phyloP scores from a whole-genome alignment of 306 rosid genomes.

The Clitoria ternatea region DNA sequence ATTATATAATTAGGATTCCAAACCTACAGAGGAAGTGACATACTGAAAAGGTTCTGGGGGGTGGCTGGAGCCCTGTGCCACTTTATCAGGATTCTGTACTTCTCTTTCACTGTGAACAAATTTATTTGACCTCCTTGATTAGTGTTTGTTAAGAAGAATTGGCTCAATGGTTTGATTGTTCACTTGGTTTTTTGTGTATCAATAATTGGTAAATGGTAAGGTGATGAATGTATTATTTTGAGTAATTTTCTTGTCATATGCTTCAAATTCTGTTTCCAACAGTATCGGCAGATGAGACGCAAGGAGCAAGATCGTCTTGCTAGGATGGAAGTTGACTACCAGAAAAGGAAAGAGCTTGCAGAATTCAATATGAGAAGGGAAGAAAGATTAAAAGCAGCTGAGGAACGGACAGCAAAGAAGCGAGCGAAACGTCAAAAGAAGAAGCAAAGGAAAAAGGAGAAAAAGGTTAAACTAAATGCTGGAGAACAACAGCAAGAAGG shows the following conservation, averaged over 20 bases:
- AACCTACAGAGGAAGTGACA: no score
- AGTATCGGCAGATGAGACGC: slow-evolving; percentile 96
- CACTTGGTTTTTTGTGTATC: neutral
- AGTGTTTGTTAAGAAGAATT: neutral
- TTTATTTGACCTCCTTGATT: neutral
- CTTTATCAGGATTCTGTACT: no score
- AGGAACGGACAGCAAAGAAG: slow-evolving; percentile 84
- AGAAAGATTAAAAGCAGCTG: slow-evolving; percentile 79
- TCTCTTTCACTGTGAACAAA: no score
- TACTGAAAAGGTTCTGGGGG: no score
- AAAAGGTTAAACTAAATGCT: slow-evolving; percentile 46
- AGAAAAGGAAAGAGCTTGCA: slow-evolving; percentile 66
- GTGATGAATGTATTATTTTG: slow-evolving; percentile 2
- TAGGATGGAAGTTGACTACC: slow-evolving; percentile 89
- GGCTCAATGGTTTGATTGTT: neutral
- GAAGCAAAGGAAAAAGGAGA: slow-evolving; percentile 72
- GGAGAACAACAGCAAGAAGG: slow-evolving; percentile 54
- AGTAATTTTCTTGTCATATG: neutral
- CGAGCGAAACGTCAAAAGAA: slow-evolving; percentile 86
- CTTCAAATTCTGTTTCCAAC: slow-evolving; percentile 30
- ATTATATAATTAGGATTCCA: no score
- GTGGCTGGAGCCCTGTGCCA: no score
- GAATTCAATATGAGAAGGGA: slow-evolving; percentile 81
- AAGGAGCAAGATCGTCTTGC: slow-evolving; percentile 93
- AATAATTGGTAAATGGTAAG: neutral